Base-by-base conservation (phyloP, 1,284 basidiomycete genomes). In the Exsudoporus floridanus region DNA sequence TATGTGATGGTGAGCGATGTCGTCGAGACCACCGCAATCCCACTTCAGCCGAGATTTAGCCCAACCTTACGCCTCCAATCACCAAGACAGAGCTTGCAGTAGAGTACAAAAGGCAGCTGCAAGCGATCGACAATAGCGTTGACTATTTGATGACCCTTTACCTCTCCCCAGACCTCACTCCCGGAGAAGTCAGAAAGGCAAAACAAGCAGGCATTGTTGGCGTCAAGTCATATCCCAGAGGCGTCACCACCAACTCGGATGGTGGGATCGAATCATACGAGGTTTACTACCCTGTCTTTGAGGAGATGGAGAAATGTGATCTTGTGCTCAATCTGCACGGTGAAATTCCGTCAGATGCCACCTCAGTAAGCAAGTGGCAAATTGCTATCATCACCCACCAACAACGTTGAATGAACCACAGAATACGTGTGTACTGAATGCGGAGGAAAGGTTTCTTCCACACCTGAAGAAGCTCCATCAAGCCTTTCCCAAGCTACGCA, bases 301-400 rank as follows among this genome's bases (percentile, higher is more conserved):
- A 86, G 65, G 92, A 88, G 35, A 98, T 99, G 96, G 85, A 99
- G 74, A 84, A 92, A 69, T 86, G 86, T 39, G 89, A 86, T 62
- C 88, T 99, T 84, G 93, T 99, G 18, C 80, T 99, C 43, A 99
- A 99, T 74, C 78, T 99, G 40, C 97, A 99, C 64, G 97, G 97
- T 23, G 97, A 99, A 74, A 84, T 99, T 23, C 96, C 97, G 5
- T 95, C 92, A n/a, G 90, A 96, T 65, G 72, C 88, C 5, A 74
- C 78, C 28, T 82, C 86, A 49, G 93, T 91, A 65, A 66, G 84
- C 72, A 36, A 49, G 46, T 25, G 25, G 39, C 28, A 27, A 30
- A 47, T 43, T 13, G 40, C 30, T 37, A n/a, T 28, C 44, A 45
- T 54, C 31, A 21, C 25, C 42, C 42, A 25, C 41, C 42, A 40